A percentile compares a stretch with the other conserved stretches of the same genome.
phyloP scores from a whole-genome alignment of 306 rosid genomes.

The Citrullus amarus region DNA sequence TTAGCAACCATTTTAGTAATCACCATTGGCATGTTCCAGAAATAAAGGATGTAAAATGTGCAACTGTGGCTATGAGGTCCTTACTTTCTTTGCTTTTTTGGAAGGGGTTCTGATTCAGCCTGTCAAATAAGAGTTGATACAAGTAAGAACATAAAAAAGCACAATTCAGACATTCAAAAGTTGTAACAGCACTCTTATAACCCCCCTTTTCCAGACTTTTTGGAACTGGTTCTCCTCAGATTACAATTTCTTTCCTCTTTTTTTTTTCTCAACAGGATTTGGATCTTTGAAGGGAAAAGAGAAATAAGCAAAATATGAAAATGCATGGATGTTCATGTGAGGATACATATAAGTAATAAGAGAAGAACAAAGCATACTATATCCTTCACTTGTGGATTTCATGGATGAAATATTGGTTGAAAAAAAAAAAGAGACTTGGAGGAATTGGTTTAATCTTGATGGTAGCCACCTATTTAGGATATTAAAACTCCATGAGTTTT shows the following conservation, averaged over 20 bases:
- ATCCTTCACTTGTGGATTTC: background rate
- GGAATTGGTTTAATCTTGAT: background rate
- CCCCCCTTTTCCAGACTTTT: background rate
- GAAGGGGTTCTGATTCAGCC: slow-evolving; percentile 46
- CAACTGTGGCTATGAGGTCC: background rate
- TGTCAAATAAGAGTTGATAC: slow-evolving; percentile 21
- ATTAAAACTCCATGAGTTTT: background rate
- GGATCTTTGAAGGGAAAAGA: background rate
- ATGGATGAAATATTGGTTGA: background rate
- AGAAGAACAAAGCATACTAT: background rate
- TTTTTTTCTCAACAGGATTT: background rate
- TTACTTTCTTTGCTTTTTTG: slow-evolving; percentile 56
- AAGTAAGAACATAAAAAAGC: background rate
- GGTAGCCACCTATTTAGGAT: background rate
- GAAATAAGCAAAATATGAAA: background rate
- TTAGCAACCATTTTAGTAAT: background rate
- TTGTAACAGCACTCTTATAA: background rate
- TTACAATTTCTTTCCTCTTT: background rate
- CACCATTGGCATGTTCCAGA: background rate
- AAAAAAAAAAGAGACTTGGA: background rate
- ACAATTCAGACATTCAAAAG: background rate
- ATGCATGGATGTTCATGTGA: background rate
- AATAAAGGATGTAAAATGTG: background rate
- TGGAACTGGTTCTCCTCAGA: background rate
- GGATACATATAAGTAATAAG: background rate